Evolutionary conservation across 2,329 filamentous ascomycete genomes (phyloP).

Genomic region (Lachnum nothofagi): DNA sequence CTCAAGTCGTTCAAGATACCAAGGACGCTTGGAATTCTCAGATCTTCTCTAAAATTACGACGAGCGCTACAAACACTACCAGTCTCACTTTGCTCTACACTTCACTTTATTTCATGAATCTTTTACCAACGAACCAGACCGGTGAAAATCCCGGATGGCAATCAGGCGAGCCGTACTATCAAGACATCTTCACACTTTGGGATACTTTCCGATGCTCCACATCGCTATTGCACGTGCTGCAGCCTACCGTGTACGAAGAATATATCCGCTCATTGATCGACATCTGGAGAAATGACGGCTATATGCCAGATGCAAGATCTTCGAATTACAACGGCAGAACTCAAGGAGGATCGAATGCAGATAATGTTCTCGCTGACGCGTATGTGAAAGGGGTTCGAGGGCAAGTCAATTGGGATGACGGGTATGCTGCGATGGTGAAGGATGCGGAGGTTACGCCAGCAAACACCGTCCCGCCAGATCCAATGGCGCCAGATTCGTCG

Average conservation of each 20-base stretch:
- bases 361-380: constrained; percentile 68
- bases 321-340: constrained; percentile 65
- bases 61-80: constrained; percentile 49
- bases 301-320: constrained; percentile 60
- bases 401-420: constrained; percentile 58
- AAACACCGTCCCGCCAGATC: constrained; percentile 55
- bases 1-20: constrained; percentile 38
- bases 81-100: constrained; percentile 61
- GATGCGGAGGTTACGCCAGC: constrained; percentile 60
- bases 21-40: constrained; percentile 54
- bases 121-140: constrained; percentile 56
- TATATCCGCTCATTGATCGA: constrained; percentile 64
- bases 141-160: constrained; percentile 65
- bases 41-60: constrained; percentile 59
- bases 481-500: constrained; percentile 48
- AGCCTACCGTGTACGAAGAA: constrained; percentile 58
- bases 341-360: constrained; percentile 65
- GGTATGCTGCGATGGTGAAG: constrained; percentile 58
- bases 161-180: constrained; percentile 63
- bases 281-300: constrained; percentile 61
- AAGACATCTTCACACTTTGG: constrained; percentile 69
- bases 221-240: constrained; percentile 59
- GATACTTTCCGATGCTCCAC: constrained; percentile 59
- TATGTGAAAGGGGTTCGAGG: constrained; percentile 62
- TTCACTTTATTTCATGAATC: constrained; percentile 51